phyloP scores from a whole-genome alignment of 345 rosid species.

The Eucalyptus curtisii region DNA sequence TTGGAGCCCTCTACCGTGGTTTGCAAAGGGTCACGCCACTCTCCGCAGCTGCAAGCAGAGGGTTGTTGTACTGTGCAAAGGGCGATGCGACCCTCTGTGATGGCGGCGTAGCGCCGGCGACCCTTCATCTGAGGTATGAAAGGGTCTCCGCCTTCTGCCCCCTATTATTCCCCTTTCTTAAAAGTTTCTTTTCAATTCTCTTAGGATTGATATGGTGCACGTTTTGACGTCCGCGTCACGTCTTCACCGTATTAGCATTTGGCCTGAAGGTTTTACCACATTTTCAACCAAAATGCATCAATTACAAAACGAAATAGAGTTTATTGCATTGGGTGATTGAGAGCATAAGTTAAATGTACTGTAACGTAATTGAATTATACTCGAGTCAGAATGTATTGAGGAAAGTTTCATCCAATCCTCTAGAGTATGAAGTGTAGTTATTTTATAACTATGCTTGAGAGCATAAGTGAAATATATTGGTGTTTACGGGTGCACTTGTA shows the following conservation, averaged over 20 bases:
- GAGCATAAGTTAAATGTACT: not conserved
- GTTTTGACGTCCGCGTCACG: not conserved
- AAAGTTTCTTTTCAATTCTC: not conserved
- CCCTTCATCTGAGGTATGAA: not conserved
- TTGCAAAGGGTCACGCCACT: not conserved
- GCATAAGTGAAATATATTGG: not conserved
- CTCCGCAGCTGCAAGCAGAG: not conserved
- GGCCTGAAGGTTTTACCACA: not conserved
- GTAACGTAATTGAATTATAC: not conserved
- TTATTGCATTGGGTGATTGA: not conserved
- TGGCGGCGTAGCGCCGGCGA: not conserved
- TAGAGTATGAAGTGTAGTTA: not conserved
- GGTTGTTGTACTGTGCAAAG: not conserved
- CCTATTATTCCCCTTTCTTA: not conserved
- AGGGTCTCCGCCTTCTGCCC: not conserved
- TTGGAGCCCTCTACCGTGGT: not conserved
- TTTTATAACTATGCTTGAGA: not conserved
- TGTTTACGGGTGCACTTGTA: not conserved
- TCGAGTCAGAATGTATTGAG: accelerated
- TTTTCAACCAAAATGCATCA: not conserved
- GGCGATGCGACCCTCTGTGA: not conserved
- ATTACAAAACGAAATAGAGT: not conserved
- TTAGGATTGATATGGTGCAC: not conserved
- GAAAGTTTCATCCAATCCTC: not conserved
- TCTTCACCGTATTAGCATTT: not conserved